phyloP scores from a whole-genome alignment of 495 filamentous ascomycete genomes.

The Daldinia decipiens region DNA sequence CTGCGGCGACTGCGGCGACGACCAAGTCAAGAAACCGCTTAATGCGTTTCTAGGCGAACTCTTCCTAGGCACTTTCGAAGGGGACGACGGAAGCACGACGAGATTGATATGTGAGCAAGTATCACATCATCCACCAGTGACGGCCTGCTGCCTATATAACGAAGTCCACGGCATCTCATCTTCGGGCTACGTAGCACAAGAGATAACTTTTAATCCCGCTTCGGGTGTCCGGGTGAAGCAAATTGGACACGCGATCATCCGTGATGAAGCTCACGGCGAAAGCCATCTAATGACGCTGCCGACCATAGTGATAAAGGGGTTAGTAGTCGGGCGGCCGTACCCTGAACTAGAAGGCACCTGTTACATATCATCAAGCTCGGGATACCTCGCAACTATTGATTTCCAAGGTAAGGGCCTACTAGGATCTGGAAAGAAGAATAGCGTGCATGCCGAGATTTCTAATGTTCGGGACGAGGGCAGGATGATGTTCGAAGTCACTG shows the following conservation, averaged over 20 bases:
- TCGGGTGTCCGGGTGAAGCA: background rate
- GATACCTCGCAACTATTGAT: constrained; percentile 5
- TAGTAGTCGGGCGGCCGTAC: background rate
- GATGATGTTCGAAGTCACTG: background rate
- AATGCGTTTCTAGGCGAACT: constrained; percentile 4
- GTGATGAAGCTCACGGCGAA: background rate
- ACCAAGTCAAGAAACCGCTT: constrained; percentile 42
- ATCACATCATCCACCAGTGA: constrained; percentile 10
- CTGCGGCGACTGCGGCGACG: background rate
- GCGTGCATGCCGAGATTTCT: background rate
- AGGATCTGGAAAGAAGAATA: constrained; percentile 5
- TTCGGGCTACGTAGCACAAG: constrained; percentile 5
- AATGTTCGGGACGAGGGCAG: background rate
- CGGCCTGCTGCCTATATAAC: constrained; percentile 3
- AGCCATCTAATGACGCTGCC: constrained; percentile 3
- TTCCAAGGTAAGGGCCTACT: constrained; percentile 36
- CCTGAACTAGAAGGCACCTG: background rate
- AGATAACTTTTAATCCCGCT: constrained; percentile 1
- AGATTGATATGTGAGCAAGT: constrained; percentile 3
- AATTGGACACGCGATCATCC: constrained; percentile 9
- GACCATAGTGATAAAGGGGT: constrained; percentile 7
- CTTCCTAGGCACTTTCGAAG: background rate
- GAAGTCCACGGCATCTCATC: constrained; percentile 4
- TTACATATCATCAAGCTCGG: constrained; percentile 14
- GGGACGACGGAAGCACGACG: background rate